phyloP scores from a whole-genome alignment of 2,329 filamentous ascomycete genomes.

The Colletotrichum spaethianum region DNA sequence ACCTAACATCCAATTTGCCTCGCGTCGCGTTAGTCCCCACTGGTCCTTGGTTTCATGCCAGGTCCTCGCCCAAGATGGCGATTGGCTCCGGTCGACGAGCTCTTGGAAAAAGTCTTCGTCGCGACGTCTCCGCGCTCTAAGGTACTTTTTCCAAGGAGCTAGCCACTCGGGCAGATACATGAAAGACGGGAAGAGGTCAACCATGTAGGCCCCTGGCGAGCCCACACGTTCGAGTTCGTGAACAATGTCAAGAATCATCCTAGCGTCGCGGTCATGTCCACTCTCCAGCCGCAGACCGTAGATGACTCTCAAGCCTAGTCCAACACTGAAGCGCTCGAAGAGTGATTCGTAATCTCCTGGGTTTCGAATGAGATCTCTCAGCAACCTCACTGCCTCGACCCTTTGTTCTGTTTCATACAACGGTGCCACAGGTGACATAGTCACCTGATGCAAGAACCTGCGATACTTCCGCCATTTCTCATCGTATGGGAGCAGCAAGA shows the following conservation, averaged over 20 bases:
- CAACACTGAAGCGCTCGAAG: conserved; percentile 57
- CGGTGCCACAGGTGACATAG: conserved; percentile 48
- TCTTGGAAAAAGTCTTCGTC: conserved; percentile 33
- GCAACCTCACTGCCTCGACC: conserved; percentile 48
- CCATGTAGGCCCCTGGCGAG: conserved; percentile 48
- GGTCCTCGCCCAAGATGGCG: conserved; percentile 27
- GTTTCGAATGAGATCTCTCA: conserved; percentile 50
- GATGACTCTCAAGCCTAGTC: conserved; percentile 56
- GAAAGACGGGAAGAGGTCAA: conserved; percentile 51
- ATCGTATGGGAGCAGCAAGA: conserved; percentile 50
- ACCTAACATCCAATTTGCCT: conserved; percentile 49
- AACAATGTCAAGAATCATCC: conserved; percentile 50
- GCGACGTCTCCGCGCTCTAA: conserved; percentile 38
- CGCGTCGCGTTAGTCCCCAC: conserved; percentile 43
- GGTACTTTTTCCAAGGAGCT: conserved; percentile 44
- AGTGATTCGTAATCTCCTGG: conserved; percentile 54
- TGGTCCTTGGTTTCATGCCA: conserved; percentile 20
- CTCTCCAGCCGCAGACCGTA: conserved; percentile 54
- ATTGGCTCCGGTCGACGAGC: conserved; percentile 30
- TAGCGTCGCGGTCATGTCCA: conserved; percentile 50
- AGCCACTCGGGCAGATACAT: conserved; percentile 48
- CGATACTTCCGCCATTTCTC: conserved; percentile 37
- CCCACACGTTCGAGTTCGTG: conserved; percentile 53
- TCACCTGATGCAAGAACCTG: conserved; percentile 48
- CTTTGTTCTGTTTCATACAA: conserved; percentile 50